Evolutionary conservation across 1,284 basidiomycete genomes (phyloP).

Genomic region (Ceratobasidium sp.): DNA sequence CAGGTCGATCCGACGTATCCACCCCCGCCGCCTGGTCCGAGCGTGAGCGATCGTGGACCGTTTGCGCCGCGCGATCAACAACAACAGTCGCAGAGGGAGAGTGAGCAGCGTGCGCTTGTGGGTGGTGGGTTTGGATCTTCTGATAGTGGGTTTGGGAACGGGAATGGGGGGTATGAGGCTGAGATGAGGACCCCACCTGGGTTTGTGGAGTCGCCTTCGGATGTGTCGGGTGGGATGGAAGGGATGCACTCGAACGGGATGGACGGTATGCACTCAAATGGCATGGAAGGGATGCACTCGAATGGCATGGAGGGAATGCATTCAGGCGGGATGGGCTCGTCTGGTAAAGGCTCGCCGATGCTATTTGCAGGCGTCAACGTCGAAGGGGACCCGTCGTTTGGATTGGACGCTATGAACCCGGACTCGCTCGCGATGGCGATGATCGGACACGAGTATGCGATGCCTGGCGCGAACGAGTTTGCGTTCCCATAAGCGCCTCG

Average conservation of each 20-base stretch:
- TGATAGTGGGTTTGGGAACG: not conserved
- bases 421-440: constrained; percentile 31
- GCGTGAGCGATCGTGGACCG: constrained; percentile 6
- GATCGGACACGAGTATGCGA: constrained; percentile 40
- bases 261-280: not conserved
- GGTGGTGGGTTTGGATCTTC: constrained; percentile 37
- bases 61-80: constrained; percentile 21
- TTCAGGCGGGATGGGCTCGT: not conserved
- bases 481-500: constrained; percentile 1
- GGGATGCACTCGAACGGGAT: too few species aligned
- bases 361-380: constrained; percentile 9
- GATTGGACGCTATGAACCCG: constrained; percentile 10
- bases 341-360: constrained; percentile 24
- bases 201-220: not conserved
- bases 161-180: constrained; percentile 10
- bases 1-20: constrained; percentile 40
- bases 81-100: too few species aligned
- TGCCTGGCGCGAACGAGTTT: constrained; percentile 13
- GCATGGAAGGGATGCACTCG: constrained; percentile 10
- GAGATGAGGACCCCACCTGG: constrained; percentile 26
- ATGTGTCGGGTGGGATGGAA: constrained; percentile 19
- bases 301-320: not conserved
- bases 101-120: constrained; percentile 30
- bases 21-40: constrained; percentile 18
- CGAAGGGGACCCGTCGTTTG: constrained; percentile 12